phyloP scores from a whole-genome alignment of 768 basidiomycete genomes.

The Calocera viscosa region DNA sequence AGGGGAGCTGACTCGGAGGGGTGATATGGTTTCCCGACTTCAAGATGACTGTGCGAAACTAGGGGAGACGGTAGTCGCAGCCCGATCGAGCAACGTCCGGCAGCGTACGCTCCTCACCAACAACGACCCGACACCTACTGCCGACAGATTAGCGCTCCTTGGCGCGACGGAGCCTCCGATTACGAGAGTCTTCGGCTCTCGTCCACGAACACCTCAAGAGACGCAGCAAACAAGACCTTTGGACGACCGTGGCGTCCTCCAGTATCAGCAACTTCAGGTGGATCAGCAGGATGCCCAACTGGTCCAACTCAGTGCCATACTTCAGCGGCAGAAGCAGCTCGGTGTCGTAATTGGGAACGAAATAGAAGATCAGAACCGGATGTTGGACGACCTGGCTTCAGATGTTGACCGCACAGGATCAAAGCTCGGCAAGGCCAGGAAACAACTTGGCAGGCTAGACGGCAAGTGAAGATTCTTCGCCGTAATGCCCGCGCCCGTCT shows the following conservation, averaged over 20 bases:
- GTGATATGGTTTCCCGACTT: conserved; percentile 76
- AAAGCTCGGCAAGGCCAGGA: conserved; percentile 69
- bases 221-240: conserved; percentile 77
- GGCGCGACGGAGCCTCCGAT: conserved; percentile 28
- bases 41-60: conserved; percentile 87
- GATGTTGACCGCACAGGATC: conserved; percentile 67
- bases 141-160: conserved; percentile 23
- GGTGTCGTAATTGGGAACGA: conserved; percentile 78
- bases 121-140: conserved; percentile 9
- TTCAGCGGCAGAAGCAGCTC: conserved; percentile 72
- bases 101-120: not conserved
- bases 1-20: conserved; percentile 82
- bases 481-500: conserved; percentile 54
- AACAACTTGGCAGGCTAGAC: conserved; percentile 67
- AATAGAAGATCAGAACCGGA: conserved; percentile 68
- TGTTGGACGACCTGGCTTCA: conserved; percentile 63
- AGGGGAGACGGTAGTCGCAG: conserved; percentile 70
- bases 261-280: conserved; percentile 69
- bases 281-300: conserved; percentile 74
- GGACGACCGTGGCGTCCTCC: conserved; percentile 68
- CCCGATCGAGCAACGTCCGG: conserved; percentile 21
- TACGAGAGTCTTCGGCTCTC: conserved; percentile 68
- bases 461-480: conserved; percentile 28
- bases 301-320: conserved; percentile 63
- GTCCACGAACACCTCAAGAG: conserved; percentile 47